phyloP scores from a whole-genome alignment of 805 yeast species.

The Barnettozyma pratensis region DNA sequence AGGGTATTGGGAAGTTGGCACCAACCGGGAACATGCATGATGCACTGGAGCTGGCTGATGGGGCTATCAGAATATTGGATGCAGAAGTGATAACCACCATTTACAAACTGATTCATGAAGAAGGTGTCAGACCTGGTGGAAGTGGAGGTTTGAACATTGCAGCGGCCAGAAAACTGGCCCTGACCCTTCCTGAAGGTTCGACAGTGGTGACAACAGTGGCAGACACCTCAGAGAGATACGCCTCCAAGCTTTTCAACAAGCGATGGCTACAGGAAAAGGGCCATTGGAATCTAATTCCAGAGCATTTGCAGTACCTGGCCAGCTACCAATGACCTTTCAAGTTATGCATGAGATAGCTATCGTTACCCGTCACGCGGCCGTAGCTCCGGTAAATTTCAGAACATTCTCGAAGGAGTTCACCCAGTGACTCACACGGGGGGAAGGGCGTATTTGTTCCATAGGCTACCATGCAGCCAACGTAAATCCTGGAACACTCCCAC shows the following conservation, averaged over 20 bases:
- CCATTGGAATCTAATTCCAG: constrained; percentile 21
- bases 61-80: constrained; percentile 15
- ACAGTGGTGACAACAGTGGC: constrained; percentile 23
- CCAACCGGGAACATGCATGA: constrained; percentile 20
- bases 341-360: too few relatives aligned
- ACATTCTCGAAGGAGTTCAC: neutral
- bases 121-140: constrained; percentile 20
- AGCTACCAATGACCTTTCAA: neutral
- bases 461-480: too few relatives aligned
- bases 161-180: constrained; percentile 20
- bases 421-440: too few relatives aligned
- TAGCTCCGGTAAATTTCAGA: neutral
- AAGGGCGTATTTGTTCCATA: too few relatives aligned
- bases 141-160: constrained; percentile 20
- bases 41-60: constrained; percentile 14
- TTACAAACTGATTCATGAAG: constrained; percentile 16
- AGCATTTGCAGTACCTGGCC: constrained; percentile 14
- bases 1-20: constrained; percentile 23
- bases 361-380: neutral
- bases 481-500: neutral
- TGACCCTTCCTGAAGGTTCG: constrained; percentile 21
- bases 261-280: constrained; percentile 16
- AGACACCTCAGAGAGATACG: constrained; percentile 19
- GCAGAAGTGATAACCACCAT: constrained; percentile 14
- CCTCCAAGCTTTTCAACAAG: constrained; percentile 19